Evolutionary conservation across 1,139 yeast genomes (phyloP), one percentile per base, ranked within the genome.

Genomic region (Sporopachydermia cereana): DNA sequence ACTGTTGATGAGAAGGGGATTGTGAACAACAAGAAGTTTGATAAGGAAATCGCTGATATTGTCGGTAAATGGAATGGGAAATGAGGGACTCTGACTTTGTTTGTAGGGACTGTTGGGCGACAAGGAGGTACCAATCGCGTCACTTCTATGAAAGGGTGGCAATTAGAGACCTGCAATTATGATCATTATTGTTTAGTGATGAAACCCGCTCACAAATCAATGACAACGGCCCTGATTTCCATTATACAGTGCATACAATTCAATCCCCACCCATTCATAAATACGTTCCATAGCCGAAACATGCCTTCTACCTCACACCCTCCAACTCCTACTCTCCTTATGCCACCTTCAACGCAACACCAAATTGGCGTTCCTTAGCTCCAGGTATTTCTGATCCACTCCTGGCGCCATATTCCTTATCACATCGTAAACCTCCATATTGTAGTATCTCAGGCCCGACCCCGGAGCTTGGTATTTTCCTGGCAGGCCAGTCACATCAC

Each of bases 401-500:
- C 96, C 95, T 1, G 94, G 84, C 1, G 89, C 81, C 78, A 91
- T 76, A 50, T 77, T 76, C 59, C 79, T 79, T 49, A 84, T 76
- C 23, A 86, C 84, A 47, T 80, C 84, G 61, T 77, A 91, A 29
- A 93, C 79, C 61, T 91, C 98, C 44, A 77, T 79, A 57, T 91
- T 81, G 63, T 84, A 79, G 61, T 78, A 91, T 47, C 96, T 67
- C 49, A 91, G 67, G 41, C 85, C 83, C 56, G 79, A 84, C 14
- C 81, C 69, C 0, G 94, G 94, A 41, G 83, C 74, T 57, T 75
- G 80, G 67, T 91, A 91, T 43, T 64, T 72, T 0, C 89, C 93
- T 46, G 77, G 81, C 23, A 91, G 68, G 0, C 98, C 98, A 0
- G 98, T 91, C 45, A 91, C 79, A 61, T 91, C 98, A 64, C 98